Conservation (phyloP, 495 filamentous ascomycete species). For the Sordaria brevicollis region DNA sequence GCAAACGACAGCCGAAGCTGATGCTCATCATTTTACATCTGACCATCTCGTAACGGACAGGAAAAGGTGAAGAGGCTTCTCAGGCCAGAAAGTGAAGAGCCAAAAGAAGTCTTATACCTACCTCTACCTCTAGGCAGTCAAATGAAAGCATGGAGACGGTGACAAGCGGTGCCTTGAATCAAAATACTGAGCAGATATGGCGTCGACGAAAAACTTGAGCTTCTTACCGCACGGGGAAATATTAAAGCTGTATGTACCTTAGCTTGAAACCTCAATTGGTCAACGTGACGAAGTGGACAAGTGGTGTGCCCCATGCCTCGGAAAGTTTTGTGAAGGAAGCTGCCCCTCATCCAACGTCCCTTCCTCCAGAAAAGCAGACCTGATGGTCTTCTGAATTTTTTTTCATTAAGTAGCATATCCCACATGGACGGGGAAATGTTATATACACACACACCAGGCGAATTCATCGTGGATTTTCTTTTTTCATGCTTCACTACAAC, state of each 20-base stretch:
- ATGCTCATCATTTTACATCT: neutral
- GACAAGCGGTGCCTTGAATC: neutral
- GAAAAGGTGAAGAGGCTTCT: neutral
- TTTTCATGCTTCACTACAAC: neutral
- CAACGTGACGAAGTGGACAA: neutral
- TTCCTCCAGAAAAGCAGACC: neutral
- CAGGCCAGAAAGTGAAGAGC: neutral
- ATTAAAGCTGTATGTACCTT: neutral
- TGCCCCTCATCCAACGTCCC: neutral
- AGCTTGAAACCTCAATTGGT: neutral
- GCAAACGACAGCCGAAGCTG: neutral
- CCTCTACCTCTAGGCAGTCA: neutral
- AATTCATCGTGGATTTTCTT: neutral
- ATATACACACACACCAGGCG: neutral
- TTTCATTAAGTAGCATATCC: neutral
- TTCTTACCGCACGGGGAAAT: neutral
- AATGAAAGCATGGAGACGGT: neutral
- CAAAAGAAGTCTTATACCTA: neutral
- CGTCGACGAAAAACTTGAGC: neutral
- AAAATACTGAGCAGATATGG: neutral
- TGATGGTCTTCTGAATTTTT: neutral
- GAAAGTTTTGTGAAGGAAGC: neutral
- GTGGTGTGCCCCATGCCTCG: neutral
- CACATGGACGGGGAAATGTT: neutral
- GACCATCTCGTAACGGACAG: neutral